phyloP scores from a whole-genome alignment of 2,329 filamentous ascomycete genomes.

The Monosporascus sp. region DNA sequence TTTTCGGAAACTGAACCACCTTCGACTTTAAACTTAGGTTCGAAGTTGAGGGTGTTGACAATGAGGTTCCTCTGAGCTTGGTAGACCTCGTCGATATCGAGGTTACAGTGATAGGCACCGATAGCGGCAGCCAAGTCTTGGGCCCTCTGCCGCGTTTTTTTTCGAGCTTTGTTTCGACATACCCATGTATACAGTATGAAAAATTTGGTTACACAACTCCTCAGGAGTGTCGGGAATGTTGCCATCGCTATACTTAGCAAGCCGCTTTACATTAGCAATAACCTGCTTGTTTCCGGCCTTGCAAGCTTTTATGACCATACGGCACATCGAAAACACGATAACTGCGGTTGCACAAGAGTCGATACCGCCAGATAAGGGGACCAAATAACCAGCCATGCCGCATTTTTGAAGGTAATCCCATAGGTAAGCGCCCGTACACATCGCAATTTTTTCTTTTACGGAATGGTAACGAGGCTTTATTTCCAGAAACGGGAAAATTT shows the following conservation, averaged over 20 bases:
- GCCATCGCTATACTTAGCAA: slow-evolving; percentile 24
- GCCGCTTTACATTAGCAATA: slow-evolving; percentile 33
- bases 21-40: slow-evolving; percentile 51
- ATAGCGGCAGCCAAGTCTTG: slow-evolving; percentile 56
- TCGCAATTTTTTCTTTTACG: slow-evolving; percentile 63
- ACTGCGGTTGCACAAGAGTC: slow-evolving; percentile 24
- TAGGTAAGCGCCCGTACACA: slow-evolving; percentile 60
- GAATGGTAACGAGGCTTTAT: slow-evolving; percentile 49
- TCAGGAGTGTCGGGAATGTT: slow-evolving; percentile 49
- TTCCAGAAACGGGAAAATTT: slow-evolving; percentile 33
- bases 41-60: slow-evolving; percentile 52
- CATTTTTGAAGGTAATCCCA: slow-evolving; percentile 58
- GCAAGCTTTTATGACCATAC: slow-evolving; percentile 49
- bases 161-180: slow-evolving; percentile 60
- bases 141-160: slow-evolving; percentile 63
- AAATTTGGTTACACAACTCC: slow-evolving; percentile 47
- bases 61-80: slow-evolving; percentile 56
- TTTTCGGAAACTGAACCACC: slow-evolving; percentile 59
- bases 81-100: slow-evolving; percentile 67
- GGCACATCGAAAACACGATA: slow-evolving; percentile 45
- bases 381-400: slow-evolving; percentile 46
- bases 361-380: slow-evolving; percentile 46
- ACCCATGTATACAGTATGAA: slow-evolving; percentile 60
- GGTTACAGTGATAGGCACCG: slow-evolving; percentile 65
- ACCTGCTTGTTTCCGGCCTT: slow-evolving; percentile 34